These are phyloP conservation scores for Xylariaceae sp. DNA, from an alignment of 2,329 filamentous ascomycete species.

Conservation along the genomic window DNA sequence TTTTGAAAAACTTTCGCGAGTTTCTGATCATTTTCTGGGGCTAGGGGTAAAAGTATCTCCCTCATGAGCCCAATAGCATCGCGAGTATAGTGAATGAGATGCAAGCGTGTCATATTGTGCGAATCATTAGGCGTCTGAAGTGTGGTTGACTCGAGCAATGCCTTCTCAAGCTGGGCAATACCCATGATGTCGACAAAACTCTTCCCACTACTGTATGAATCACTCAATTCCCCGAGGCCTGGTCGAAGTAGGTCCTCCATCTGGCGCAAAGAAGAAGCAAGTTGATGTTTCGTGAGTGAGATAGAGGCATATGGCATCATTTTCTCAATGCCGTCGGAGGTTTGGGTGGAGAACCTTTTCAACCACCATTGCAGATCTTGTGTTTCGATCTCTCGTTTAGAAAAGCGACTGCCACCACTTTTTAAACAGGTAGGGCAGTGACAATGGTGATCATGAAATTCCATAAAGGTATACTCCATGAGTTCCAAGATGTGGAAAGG, in stretches of 20 bases:
- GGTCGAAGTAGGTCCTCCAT: background rate
- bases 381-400: background rate
- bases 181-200: background rate
- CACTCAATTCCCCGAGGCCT: background rate
- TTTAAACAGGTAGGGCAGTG: background rate
- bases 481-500: background rate
- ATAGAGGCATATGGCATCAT: background rate
- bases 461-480: background rate
- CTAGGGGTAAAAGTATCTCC: background rate
- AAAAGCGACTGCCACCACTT: background rate
- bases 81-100: background rate
- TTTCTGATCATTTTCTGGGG: background rate
- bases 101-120: background rate
- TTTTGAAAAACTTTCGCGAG: background rate
- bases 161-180: background rate
- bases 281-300: background rate
- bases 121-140: background rate
- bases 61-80: background rate
- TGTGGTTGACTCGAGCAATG: background rate
- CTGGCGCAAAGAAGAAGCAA: background rate
- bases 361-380: background rate
- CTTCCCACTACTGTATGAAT: too few relatives aligned
- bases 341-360: background rate
- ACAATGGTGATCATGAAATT: background rate
- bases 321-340: background rate